phyloP scores from a whole-genome alignment of 2,329 filamentous ascomycete species.

The Beauveria sp. region DNA sequence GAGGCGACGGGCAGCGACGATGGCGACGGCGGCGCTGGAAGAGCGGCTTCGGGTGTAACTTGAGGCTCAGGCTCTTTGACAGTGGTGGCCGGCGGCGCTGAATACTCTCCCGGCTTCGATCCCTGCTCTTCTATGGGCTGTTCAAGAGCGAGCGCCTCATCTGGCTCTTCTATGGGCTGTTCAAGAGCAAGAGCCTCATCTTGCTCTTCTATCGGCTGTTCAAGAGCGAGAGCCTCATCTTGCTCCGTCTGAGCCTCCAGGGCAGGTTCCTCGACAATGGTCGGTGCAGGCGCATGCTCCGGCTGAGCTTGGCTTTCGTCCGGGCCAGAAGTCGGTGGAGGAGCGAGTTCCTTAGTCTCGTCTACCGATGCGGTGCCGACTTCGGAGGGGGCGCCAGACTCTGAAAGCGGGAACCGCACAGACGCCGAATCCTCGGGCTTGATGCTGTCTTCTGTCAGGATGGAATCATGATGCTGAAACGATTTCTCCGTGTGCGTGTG shows the following conservation, averaged over 20 bases:
- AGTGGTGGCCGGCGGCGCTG: not conserved
- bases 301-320: conserved; percentile 11
- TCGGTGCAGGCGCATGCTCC: conserved; percentile 3
- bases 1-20: not conserved
- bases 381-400: conserved; percentile 22
- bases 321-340: not conserved
- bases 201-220: not conserved
- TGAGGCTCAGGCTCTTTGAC: not conserved
- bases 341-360: conserved; percentile 15
- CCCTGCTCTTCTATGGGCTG: not conserved
- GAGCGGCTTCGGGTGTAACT: not conserved
- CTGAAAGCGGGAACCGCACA: conserved; percentile 20
- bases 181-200: not conserved
- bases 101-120: not conserved
- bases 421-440: conserved; percentile 33
- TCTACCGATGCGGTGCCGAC: conserved; percentile 18
- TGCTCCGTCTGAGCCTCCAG: not conserved
- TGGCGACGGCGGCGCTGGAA: not conserved
- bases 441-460: conserved; percentile 30
- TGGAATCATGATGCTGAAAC: conserved; percentile 23
- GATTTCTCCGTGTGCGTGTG: conserved; percentile 17
- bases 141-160: not conserved
- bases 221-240: not conserved
- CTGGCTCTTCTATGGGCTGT: not conserved
- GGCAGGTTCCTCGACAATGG: not conserved